Base-by-base conservation (phyloP, 768 basidiomycete genomes). In the Boletus insuetus region DNA sequence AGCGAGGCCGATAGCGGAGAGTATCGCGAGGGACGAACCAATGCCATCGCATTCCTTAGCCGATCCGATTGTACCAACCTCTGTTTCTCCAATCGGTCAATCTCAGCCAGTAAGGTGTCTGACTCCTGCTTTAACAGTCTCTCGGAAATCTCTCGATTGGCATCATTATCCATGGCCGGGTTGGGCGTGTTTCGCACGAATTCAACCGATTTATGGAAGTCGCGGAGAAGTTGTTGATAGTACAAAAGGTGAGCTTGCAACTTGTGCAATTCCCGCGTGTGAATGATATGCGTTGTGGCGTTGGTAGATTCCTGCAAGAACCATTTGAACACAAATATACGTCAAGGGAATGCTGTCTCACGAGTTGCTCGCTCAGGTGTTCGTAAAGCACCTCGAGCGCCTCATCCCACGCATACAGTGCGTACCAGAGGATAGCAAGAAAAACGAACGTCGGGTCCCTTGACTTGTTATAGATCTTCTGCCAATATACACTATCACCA, bases 341-440 rank as follows among this genome's bases (percentile, higher is more conserved):
- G 11, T 43, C 11, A 6, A 35, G 4, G 20, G 10, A 48, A 43
- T 5, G 13, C 7, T 7, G 6, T 4, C 65, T 45, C 62, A 83
- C 82, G 67, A 85, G 68, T 53, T 41, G 29, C 44, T 57, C 72
- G 54, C 75, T 79, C 22, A 85, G 75, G 59, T 85, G 80, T 11
- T 61, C 58, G 53, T 82, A 83, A 35, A 85, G 60, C 14, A 69
- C 67, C 59, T 83, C 82, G 24, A 84, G 71, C 0, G 81, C 69
- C 64, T 85, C 81, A 46, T 85, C 84, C 82, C 84, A 85, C 0
- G 82, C 77, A 61, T 85, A 85, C 26, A 84, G 60, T 1, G 81
- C 77, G 53, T 83, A 82, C 84, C 83, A 85, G 22, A 85, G 64
- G 8, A 79, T 67, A 44, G 78, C 72, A 22, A 74, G 65, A 19